Evolutionary conservation across 805 yeast genomes (phyloP).

Genomic region (Debaryomyces maramus): DNA sequence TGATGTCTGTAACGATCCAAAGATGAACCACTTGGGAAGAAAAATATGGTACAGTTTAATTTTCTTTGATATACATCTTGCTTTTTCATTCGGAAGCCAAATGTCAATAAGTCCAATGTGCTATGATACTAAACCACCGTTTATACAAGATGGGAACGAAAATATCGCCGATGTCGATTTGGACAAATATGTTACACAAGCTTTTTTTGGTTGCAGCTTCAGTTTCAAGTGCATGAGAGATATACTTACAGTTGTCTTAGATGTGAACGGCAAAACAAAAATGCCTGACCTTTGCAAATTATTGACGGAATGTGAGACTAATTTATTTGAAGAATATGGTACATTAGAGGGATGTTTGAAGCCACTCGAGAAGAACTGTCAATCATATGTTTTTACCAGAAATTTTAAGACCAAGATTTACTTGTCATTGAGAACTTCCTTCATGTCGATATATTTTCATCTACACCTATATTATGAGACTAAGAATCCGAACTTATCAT

Average conservation of each 20-base stretch:
- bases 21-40: slow-evolving; percentile 49
- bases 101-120: slow-evolving; percentile 35
- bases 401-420: slow-evolving; percentile 26
- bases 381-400: slow-evolving; percentile 10
- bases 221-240: slow-evolving; percentile 15
- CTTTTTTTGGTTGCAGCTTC: slow-evolving; percentile 16
- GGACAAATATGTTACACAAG: slow-evolving; percentile 41
- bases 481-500: slow-evolving; percentile 34
- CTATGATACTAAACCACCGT: slow-evolving; percentile 56
- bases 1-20: slow-evolving; percentile 21
- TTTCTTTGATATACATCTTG: slow-evolving; percentile 45
- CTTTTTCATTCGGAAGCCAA: slow-evolving; percentile 50
- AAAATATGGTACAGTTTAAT: slow-evolving; percentile 59
- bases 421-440: slow-evolving; percentile 30
- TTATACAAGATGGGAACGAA: slow-evolving; percentile 34
- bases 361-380: slow-evolving; percentile 9
- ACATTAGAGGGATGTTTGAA: slow-evolving; percentile 18
- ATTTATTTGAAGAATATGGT: slow-evolving; percentile 31
- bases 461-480: slow-evolving; percentile 40
- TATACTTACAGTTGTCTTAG: slow-evolving; percentile 38
- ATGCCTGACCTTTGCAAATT: slow-evolving; percentile 36
- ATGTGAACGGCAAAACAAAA: slow-evolving; percentile 38
- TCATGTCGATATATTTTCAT: slow-evolving; percentile 42
- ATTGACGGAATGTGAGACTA: slow-evolving; percentile 37
- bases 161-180: slow-evolving; percentile 38